Evolutionary conservation across 2,329 filamentous ascomycete genomes (phyloP), one percentile per base, ranked within the genome.

Genomic region (Chaetothyriales sp.): DNA sequence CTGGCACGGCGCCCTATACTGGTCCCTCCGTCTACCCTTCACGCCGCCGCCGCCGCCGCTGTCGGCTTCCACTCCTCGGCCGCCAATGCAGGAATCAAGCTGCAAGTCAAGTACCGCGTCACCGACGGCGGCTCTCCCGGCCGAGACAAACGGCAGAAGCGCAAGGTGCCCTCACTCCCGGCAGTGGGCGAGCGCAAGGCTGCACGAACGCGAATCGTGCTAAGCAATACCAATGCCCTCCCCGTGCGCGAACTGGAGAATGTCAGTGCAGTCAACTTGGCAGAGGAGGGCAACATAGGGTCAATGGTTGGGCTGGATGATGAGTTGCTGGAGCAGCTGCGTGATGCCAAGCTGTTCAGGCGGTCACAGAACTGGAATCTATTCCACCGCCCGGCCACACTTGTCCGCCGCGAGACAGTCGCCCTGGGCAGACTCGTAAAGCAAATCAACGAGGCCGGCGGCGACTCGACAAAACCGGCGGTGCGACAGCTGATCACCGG

Each of bases 161-260:
- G 55, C 10, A 61, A 61, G n/a, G 63, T 65, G 12, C 66, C 70
- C 50, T 78, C 76, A 66, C 74, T 79, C 15, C 83, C 84, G 18
- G 72, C 72, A 10, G 74, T 79, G 2, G 90, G 89, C 58, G 89
- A 95, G 73, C 80, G 89, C 58, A 94, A 88, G 70, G 85, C 86
- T 25, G 74, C 86, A 64, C 81, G 88, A 58, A 95, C 93, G 73
- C 81, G 86, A 59, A 86, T 98, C 62, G 81, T 93, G 53, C 79
- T 98, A 54, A 90, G 84, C 73, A 98, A 96, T 70, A 84, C 86
- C 67, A 96, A 95, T 69, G 92, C 92, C 47, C 72, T 95, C 39
- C 79, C 83, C 53, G 83, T 96, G 6, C 64, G 73, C 20, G 84
- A 79, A 9, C 73, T 94, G 59, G 69, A 74, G 53, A 75, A 82